Base-by-base conservation (phyloP, 2,329 filamentous ascomycete genomes). In the Colletotrichum falcatum region DNA sequence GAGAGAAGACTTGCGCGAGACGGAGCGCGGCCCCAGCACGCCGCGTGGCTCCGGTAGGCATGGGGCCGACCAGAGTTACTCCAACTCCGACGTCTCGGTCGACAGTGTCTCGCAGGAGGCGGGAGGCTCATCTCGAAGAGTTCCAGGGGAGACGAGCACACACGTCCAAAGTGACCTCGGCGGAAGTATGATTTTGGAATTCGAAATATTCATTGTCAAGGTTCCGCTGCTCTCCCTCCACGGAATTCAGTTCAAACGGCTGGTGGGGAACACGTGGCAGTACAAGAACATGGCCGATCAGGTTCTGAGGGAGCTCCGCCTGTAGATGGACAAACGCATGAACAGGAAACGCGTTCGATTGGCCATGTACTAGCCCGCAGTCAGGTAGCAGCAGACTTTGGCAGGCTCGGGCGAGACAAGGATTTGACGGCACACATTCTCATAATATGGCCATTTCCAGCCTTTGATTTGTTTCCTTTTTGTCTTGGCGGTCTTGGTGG, bases 251-350 rank as follows among this genome's bases (percentile, higher is more conserved):
- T 99, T 99, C 85, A 99, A 99, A 87, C 94, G 96, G 79, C 91
- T 98, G 75, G 90, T 93, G 67, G 95, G 96, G 44, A 95, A 97
- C 70, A 98, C 96, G 69, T 98, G 95, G 95, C 95, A 98, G 81
- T 99, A 97, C 83, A 97, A 98, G 85, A 95, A 94, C 78, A 97
- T 98, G 94, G 96, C 96, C 44, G 95, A 97, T 81, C 94, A 94
- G 76, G 98, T 99, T 76, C 85, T 99, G 75, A 90, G 92, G 78
- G 94, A 96, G 79, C 83, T 99, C 75, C 90, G 91, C 78, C 87
- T 98, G 73, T 97, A 83, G 84, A 72, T 30, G 23, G 56, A 72
- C 33, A 30, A 51, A 30, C 37, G 14, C 20, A 44, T 11, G 35
- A 42, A 16, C 33, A 46, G 49, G 18, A 16, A 61, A 44, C 9